Evolutionary conservation across 2,329 filamentous ascomycete genomes (phyloP), one percentile per base, ranked within the genome.

Genomic region (Rhinocladiella similis): DNA sequence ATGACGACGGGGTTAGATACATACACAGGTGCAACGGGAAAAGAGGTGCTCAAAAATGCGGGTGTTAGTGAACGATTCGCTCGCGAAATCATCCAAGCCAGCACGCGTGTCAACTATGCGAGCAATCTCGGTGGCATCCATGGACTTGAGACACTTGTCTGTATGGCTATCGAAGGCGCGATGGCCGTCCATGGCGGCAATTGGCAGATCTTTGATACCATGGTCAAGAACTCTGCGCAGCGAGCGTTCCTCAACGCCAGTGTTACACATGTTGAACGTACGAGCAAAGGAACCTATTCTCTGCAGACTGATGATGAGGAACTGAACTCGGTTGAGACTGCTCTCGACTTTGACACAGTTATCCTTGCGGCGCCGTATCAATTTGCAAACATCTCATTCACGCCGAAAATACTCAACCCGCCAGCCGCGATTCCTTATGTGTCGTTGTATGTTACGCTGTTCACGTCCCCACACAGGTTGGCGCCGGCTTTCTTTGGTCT

Each of bases 51-150:
- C 12, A 77, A 77, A 22, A 75, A 82, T 38, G 89, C 91, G 65
- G 82, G 83, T 67, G 85, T 97, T 54, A 78, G 82, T 20, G 75
- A 79, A 0, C 69, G 77, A 0, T 97, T 96, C 69, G 79, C 86
- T 0, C 83, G 83, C 13, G 90, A 99, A 49, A 84, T 99, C 47
- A 84, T 97, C 22, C 93, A 97, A 73, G 90, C 93, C 1, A 89
- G 86, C 55, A 97, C 94, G 1, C 83, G 94, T 18, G 93, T 97
- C 61, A 97, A 97, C 72, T 99, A 97, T 73, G 94, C 89, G 1
- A 90, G 92, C 47, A 97, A 97, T 65, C 73, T 97, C 12, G 83
- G 79, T n/a, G 77, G 85, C 35, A 94, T 97, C 47, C 92, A 97
- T 67, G 94, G 91, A 0, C 75, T 99, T 1, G 91, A 95, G 67